These are phyloP conservation scores for Cenchrus americanus DNA, from an alignment of 176 grass and related monocot genomes.

Conservation along the genomic window DNA sequence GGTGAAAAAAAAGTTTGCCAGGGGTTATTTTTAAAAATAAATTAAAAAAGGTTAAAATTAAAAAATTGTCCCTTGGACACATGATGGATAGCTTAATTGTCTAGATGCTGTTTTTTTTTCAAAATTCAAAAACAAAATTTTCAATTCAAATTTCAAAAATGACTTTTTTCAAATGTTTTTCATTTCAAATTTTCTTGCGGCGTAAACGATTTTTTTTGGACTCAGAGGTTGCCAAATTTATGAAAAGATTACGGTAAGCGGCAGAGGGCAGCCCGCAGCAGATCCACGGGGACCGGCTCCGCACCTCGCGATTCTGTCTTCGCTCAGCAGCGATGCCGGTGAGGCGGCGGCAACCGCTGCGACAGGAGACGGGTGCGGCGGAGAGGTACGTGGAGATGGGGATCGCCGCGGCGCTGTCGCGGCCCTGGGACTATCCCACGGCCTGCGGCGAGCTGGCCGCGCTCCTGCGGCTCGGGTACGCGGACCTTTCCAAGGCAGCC, in stretches of 20 bases:
- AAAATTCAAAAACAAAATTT: too few species aligned
- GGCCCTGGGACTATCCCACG: conserved; percentile 70
- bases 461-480: conserved; percentile 65
- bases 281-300: conserved; percentile 2
- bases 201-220: too few species aligned
- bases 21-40: too few species aligned
- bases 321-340: conserved; percentile 41
- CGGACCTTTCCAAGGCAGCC: conserved; percentile 58
- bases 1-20: too few species aligned
- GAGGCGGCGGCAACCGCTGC: conserved; percentile 43
- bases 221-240: too few species aligned
- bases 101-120: too few species aligned
- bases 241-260: not conserved
- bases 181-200: too few species aligned
- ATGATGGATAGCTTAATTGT: too few species aligned
- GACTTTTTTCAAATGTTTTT: too few species aligned
- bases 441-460: conserved; percentile 77
- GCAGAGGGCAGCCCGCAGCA: not conserved
- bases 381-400: conserved; percentile 62
- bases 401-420: conserved; percentile 59
- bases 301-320: not conserved
- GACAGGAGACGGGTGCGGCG: conserved; percentile 40
- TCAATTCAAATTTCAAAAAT: too few species aligned
- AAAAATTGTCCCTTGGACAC: too few species aligned
- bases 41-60: too few species aligned